phyloP scores from a whole-genome alignment of 2,329 filamentous ascomycete genomes.

The Talaromyces piceae region DNA sequence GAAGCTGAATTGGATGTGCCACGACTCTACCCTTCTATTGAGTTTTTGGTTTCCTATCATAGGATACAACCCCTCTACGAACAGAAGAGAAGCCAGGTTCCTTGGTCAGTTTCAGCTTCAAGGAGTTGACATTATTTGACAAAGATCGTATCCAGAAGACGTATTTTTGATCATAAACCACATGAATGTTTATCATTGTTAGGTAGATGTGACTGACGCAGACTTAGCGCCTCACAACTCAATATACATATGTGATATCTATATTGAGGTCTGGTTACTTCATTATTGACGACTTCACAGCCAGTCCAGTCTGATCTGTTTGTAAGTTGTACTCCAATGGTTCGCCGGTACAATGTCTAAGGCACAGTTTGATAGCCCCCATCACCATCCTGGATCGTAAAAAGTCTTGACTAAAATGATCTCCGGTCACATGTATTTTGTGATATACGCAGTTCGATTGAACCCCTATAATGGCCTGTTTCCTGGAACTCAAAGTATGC shows the following conservation, averaged over 20 bases:
- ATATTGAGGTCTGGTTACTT: too few relatives aligned
- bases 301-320: neutral
- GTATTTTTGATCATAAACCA: conserved; percentile 12
- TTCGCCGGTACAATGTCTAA: neutral
- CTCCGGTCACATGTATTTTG: neutral
- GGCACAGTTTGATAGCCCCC: too few relatives aligned
- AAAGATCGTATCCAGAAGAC: too few relatives aligned
- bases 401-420: too few relatives aligned
- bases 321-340: neutral
- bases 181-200: conserved; percentile 1
- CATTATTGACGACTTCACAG: too few relatives aligned
- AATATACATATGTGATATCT: too few relatives aligned
- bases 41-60: neutral
- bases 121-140: too few relatives aligned
- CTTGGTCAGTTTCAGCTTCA: neutral
- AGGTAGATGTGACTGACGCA: too few relatives aligned
- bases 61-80: neutral
- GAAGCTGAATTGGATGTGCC: too few relatives aligned
- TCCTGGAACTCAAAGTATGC: conserved; percentile 12
- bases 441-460: neutral
- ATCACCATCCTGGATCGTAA: too few relatives aligned
- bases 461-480: neutral
- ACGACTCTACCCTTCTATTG: neutral
- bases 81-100: neutral
- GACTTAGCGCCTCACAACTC: too few relatives aligned